Conservation (phyloP, 2,329 filamentous ascomycete genomes). For the Aspergillus flavus region DNA sequence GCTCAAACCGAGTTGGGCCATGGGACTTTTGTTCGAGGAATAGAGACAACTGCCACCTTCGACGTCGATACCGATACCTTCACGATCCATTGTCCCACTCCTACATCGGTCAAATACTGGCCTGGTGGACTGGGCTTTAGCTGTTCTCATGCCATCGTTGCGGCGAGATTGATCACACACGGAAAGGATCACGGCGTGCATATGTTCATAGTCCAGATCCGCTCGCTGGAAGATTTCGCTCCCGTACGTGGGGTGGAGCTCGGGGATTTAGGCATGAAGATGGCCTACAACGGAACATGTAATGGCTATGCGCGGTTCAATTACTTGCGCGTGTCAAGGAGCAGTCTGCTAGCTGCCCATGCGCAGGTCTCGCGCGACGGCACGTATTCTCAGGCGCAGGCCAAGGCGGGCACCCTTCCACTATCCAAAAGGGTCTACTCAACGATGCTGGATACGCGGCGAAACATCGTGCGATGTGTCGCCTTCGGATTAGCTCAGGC, state of each 20-base stretch:
- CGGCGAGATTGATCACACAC: background rate
- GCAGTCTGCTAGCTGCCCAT: conserved; percentile 6
- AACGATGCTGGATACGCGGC: conserved; percentile 12
- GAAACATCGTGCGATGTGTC: conserved; percentile 10
- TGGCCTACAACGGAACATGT: conserved; percentile 10
- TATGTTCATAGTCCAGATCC: conserved; percentile 12
- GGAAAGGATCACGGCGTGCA: conserved; percentile 5
- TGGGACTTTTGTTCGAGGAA: conserved; percentile 54
- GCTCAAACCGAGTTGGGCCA: conserved; percentile 56
- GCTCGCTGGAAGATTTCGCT: conserved; percentile 3
- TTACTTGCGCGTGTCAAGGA: background rate
- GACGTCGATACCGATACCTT: background rate
- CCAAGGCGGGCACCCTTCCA: background rate
- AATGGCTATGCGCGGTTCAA: conserved; percentile 10
- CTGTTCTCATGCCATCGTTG: conserved; percentile 6
- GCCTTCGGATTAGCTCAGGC: conserved; percentile 9
- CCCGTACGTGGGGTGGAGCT: conserved; percentile 2
- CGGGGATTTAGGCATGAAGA: conserved; percentile 8
- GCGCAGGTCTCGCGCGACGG: conserved; percentile 5
- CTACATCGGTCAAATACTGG: conserved; percentile 6
- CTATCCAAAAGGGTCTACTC: conserved; percentile 10
- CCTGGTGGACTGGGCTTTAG: conserved; percentile 5
- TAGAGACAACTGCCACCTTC: conserved; percentile 36
- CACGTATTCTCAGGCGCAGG: background rate
- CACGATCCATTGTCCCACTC: conserved; percentile 3